Conservation (phyloP, 1,284 basidiomycete species). For the Puccinia coronata region DNA sequence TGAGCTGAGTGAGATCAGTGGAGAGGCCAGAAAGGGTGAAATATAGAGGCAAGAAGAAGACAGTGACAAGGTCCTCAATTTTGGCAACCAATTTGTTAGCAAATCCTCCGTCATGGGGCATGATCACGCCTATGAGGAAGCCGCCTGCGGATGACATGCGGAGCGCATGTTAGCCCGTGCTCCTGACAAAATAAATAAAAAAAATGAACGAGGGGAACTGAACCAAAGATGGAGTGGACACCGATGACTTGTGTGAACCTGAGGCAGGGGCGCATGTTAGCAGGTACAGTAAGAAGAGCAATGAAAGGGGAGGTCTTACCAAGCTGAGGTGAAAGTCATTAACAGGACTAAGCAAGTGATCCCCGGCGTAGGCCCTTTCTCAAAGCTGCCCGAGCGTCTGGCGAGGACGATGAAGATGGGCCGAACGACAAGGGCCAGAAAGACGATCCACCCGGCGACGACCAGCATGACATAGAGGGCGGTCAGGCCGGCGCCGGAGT, state of each 20-base stretch:
- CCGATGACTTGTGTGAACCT: constrained; percentile 57
- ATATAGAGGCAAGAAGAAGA: constrained; percentile 58
- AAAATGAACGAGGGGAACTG: constrained; percentile 58
- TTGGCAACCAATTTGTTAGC: constrained; percentile 50
- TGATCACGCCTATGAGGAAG: constrained; percentile 71
- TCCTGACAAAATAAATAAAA: too few relatives aligned
- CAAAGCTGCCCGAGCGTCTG: constrained; percentile 41
- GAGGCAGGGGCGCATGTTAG: constrained; percentile 54
- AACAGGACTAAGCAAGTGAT: constrained; percentile 46
- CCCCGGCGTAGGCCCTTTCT: constrained; percentile 37
- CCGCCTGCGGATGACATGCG: constrained; percentile 52
- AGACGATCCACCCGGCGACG: constrained; percentile 35
- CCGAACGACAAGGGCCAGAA: constrained; percentile 36
- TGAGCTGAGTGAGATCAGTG: constrained; percentile 77
- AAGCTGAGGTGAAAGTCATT: constrained; percentile 47
- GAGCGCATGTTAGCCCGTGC: constrained; percentile 41
- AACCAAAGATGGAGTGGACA: constrained; percentile 61
- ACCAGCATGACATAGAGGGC: constrained; percentile 55
- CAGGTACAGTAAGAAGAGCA: constrained; percentile 55
- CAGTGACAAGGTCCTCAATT: constrained; percentile 54
- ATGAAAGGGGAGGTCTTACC: constrained; percentile 41
- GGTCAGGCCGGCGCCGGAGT: constrained; percentile 70
- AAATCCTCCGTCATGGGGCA: constrained; percentile 83
- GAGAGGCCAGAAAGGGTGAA: constrained; percentile 61
- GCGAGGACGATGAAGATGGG: constrained; percentile 41